A percentile compares a stretch with the other conserved stretches of the same genome.
phyloP scores from a whole-genome alignment of 1,284 basidiomycete genomes.

The Lignosus rhinocerotis region DNA sequence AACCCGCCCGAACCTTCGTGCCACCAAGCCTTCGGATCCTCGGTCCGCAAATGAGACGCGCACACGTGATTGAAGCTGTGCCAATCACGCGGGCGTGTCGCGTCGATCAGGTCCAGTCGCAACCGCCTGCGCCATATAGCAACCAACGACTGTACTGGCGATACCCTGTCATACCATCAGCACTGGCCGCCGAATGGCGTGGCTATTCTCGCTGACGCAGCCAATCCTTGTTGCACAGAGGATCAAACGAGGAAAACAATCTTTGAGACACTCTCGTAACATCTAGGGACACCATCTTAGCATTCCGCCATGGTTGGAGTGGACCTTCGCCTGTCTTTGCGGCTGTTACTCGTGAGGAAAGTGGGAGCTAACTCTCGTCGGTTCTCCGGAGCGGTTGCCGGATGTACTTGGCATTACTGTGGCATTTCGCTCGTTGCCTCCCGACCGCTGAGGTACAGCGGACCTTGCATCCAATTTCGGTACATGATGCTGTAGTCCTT shows the following conservation, averaged over 20 bases:
- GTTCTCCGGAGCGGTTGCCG: too few relatives aligned
- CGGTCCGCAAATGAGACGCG: constrained; percentile 8
- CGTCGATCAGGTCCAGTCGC: constrained; percentile 5
- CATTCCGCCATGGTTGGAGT: too few relatives aligned
- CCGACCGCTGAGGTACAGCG: too few relatives aligned
- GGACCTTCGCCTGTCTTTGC: too few relatives aligned
- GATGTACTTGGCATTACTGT: too few relatives aligned
- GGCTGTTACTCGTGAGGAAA: too few relatives aligned
- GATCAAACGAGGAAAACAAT: neutral
- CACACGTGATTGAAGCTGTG: constrained; percentile 15
- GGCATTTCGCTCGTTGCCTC: too few relatives aligned
- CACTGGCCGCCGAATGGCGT: neutral
- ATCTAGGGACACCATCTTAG: too few relatives aligned
- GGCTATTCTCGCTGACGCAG: neutral
- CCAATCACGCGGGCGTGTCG: neutral
- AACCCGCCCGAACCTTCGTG: neutral
- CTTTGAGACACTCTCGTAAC: neutral
- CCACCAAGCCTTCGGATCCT: neutral
- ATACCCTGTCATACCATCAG: neutral
- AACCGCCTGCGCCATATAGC: neutral
- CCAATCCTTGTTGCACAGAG: neutral
- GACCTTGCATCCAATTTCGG: too few relatives aligned
- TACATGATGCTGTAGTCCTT: too few relatives aligned
- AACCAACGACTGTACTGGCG: constrained; percentile 1
- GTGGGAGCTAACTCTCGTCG: too few relatives aligned